Evolutionary conservation across 202 grass and related monocot species (phyloP).

Genomic region (Cymbopogon flexuosus): DNA sequence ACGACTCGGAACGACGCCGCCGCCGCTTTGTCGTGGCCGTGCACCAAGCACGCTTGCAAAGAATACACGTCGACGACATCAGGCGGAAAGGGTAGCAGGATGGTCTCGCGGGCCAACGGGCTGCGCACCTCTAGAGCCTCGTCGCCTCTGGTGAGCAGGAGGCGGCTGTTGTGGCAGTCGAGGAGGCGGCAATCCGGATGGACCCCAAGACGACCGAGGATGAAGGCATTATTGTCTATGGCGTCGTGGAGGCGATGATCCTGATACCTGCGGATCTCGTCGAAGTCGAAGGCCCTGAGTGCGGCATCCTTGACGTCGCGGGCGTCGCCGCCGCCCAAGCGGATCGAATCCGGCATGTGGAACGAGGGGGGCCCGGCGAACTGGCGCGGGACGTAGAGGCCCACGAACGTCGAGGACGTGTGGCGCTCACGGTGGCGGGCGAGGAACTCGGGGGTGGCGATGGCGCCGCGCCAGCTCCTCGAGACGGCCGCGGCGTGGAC

Average conservation of each 20-base stretch:
- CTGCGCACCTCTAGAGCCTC: not conserved
- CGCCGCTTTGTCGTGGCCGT: not conserved
- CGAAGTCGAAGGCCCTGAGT: not conserved
- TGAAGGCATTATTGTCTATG: too few relatives aligned
- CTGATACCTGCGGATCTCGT: not conserved
- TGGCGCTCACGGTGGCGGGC: not conserved
- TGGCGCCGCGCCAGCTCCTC: not conserved
- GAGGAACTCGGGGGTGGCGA: not conserved
- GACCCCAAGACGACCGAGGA: not conserved
- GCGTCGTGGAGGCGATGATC: not conserved
- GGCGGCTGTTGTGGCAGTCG: conserved; percentile 22
- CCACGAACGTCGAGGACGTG: not conserved
- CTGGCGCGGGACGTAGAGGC: not conserved
- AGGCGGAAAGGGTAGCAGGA: not conserved
- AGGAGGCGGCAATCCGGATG: not conserved
- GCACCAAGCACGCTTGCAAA: not conserved
- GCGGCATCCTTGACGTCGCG: not conserved
- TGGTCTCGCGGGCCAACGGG: not conserved
- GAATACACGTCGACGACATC: not conserved
- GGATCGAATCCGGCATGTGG: not conserved
- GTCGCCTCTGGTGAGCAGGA: not conserved
- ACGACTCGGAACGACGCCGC: not conserved
- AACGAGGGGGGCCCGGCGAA: not conserved
- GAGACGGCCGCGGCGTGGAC: not conserved
- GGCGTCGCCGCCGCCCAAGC: not conserved